Base-by-base conservation (phyloP, 2,329 filamentous ascomycete genomes). In the Berkeleyomyces rouxiae region DNA sequence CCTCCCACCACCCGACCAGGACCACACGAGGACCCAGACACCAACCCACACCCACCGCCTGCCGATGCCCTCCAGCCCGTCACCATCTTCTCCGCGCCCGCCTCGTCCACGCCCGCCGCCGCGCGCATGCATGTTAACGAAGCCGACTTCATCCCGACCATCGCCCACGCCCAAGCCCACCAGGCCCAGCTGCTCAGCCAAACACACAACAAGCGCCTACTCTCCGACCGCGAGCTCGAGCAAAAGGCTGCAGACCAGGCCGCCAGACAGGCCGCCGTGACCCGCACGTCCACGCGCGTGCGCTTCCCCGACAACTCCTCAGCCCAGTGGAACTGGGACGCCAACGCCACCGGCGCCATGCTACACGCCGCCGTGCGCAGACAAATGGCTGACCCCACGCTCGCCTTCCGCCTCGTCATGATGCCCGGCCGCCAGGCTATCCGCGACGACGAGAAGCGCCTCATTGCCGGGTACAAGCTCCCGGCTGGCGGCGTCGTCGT, bases 271-370 rank as follows among this genome's bases (percentile, higher is more conserved):
- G 80, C 84, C 4, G 79, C 81, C 4, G 79, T 91, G 65, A 82
- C 81, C 59, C 81, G 82, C 40, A 81, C 95, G 40, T 79, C 83
- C 37, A 79, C 97, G 66, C 90, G 88, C 67, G 81, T 96, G 58
- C 86, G 91, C 36, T 91, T 96, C 68, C 92, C 92, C 0, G 91
- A 97, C 70, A 88, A 91, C 68, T 87, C 84, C 63, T 84, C 85
- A 61, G 82, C 90, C 40, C 82, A 90, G 60, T 85, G 85, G 74
- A 80, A 78, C n/a, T 83, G 95, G 67, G 79, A 78, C 1, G 82
- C 83, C 23, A 71, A 76, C 1, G 85, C 91, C 61, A 90, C 87
- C 0, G 87, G 85, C 1, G 77, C 79, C 2, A 80, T 82, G 59
- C 76, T 99, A 1, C 90, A 97, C 73, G 76, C 78, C 11, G 89